Conservation (phyloP, 176 grass and related monocot genomes). For the Thalia dealbata region DNA sequence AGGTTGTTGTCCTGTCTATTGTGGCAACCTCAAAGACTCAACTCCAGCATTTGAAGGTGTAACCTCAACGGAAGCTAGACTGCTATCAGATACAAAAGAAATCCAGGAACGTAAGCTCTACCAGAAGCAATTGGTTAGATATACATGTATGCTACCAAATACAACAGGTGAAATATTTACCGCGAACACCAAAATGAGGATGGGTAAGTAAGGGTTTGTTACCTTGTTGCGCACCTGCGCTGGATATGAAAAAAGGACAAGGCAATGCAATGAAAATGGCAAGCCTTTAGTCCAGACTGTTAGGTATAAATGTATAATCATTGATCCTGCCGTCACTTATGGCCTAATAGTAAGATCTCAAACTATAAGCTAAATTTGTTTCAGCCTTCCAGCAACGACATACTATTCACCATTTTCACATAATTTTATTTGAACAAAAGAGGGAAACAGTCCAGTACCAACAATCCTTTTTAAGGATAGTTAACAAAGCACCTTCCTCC, state of each 20-base stretch:
- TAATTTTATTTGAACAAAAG: background rate
- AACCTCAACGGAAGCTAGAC: slow-evolving; percentile 7
- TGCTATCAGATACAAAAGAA: background rate
- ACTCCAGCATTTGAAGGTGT: slow-evolving; percentile 5
- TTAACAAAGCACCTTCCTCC: too few species aligned
- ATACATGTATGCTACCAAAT: background rate
- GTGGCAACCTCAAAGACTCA: slow-evolving; percentile 12
- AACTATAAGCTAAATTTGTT: background rate
- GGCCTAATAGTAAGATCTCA: background rate
- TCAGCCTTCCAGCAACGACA: background rate
- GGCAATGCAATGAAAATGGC: background rate
- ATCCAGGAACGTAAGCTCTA: background rate
- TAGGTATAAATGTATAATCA: background rate
- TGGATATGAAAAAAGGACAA: background rate
- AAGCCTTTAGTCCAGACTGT: background rate
- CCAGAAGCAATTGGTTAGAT: background rate
- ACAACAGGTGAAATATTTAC: background rate
- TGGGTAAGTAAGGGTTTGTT: background rate
- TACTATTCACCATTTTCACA: background rate
- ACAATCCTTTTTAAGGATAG: background rate
- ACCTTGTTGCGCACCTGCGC: background rate
- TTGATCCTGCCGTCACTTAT: background rate
- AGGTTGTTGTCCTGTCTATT: slow-evolving; percentile 14
- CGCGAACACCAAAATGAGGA: background rate
- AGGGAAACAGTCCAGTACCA: background rate